A percentile compares a stretch with the other conserved stretches of the same genome.
Evolutionary conservation across 805 yeast species (phyloP).

Genomic region (Candida berthetii): DNA sequence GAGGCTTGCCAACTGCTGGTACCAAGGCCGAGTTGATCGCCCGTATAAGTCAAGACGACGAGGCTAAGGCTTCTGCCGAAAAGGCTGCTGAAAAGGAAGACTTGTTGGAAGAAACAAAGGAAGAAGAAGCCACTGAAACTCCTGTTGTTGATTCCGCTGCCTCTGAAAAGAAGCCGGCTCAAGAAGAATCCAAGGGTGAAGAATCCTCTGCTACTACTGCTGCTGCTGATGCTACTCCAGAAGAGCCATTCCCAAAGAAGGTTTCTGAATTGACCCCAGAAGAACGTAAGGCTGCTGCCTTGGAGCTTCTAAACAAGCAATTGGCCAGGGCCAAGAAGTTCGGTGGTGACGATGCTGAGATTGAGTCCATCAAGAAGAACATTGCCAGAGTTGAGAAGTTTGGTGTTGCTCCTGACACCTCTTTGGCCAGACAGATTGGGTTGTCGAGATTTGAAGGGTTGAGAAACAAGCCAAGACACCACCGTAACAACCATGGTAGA

Average conservation of each 20-base stretch:
- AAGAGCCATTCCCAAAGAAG: conserved; percentile 16
- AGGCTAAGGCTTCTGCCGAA: conserved; percentile 9
- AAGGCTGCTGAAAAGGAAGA: conserved; percentile 2
- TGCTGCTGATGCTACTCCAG: conserved; percentile 24
- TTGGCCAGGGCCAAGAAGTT: conserved; percentile 73
- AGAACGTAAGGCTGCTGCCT: conserved; percentile 61
- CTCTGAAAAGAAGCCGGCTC: conserved; percentile 14
- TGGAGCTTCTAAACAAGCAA: conserved; percentile 61
- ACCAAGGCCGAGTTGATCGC: conserved; percentile 73
- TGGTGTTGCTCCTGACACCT: conserved; percentile 67
- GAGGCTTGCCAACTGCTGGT: conserved; percentile 66
- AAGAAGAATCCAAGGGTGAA: conserved; percentile 20
- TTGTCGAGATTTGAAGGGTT: conserved; percentile 21
- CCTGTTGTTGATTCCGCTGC: conserved; percentile 18
- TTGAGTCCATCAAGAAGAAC: conserved; percentile 50
- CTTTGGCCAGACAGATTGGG: conserved; percentile 65
- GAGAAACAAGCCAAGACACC: conserved; percentile 3
- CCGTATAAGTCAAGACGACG: conserved; percentile 56
- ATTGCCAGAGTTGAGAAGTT: conserved; percentile 75
- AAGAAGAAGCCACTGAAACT: conserved; percentile 1
- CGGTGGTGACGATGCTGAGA: conserved; percentile 44
- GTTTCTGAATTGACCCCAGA: conserved; percentile 47
- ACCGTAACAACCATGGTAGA: no score
- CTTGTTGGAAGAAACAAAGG: conserved; percentile 2
- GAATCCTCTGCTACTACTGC: no score